Conservation (phyloP, 2,329 filamentous ascomycete species). For the Arachnopeziza araneosa region DNA sequence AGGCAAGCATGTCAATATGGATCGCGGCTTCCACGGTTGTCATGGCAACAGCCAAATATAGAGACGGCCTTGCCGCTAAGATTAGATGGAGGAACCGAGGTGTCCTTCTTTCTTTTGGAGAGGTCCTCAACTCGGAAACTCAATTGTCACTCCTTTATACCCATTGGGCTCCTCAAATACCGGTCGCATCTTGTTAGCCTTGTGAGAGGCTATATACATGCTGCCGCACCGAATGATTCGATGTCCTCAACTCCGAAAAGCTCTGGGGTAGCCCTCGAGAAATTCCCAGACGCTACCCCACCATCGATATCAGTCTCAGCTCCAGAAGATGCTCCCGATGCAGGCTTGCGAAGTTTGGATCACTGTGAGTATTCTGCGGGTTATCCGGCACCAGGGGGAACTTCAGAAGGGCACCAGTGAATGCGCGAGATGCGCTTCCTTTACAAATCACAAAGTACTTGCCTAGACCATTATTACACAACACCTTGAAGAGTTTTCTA, state of each 20-base stretch:
- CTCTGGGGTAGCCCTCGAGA: conserved; percentile 29
- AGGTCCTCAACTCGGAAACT: conserved; percentile 2
- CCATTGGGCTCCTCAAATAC: conserved; percentile 4
- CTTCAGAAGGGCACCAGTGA: background rate
- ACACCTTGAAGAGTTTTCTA: background rate
- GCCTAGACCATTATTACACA: background rate
- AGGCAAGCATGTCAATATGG: conserved; percentile 10
- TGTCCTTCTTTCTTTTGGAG: background rate
- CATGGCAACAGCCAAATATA: background rate
- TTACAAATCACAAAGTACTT: background rate
- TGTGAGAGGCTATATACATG: conserved; percentile 16
- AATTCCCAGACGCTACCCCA: conserved; percentile 22
- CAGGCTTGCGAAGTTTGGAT: conserved; percentile 74
- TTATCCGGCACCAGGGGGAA: background rate
- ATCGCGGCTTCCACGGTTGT: background rate
- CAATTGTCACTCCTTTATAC: conserved; percentile 21
- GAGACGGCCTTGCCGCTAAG: background rate
- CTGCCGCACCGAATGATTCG: conserved; percentile 26
- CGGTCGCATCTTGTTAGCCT: background rate
- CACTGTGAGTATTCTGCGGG: conserved; percentile 50
- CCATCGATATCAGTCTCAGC: conserved; percentile 25
- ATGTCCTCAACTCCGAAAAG: conserved; percentile 32
- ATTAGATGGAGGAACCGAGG: background rate
- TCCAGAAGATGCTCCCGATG: conserved; percentile 48
- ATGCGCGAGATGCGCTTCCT: background rate